A percentile compares a stretch with the other conserved stretches of the same genome.
Evolutionary conservation across 106 monocot species (phyloP).

Genomic region (Iris macrosiphon): DNA sequence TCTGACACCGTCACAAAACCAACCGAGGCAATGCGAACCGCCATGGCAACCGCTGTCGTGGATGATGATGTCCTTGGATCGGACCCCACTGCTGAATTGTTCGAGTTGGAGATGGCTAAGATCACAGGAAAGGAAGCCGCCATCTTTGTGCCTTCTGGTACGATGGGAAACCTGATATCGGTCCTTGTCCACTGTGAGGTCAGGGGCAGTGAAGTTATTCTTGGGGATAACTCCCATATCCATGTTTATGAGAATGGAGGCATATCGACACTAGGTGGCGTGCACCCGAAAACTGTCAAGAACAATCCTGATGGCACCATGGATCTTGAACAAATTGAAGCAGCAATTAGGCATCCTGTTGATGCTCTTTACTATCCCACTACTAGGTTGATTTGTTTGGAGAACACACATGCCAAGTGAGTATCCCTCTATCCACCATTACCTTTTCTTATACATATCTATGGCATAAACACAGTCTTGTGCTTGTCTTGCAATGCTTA

Average conservation of each 20-base stretch:
- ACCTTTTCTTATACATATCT: background rate
- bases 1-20: slow-evolving; percentile 83
- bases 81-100: slow-evolving; percentile 48
- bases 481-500: no score
- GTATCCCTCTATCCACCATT: background rate
- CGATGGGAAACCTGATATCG: slow-evolving; percentile 94
- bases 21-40: slow-evolving; percentile 51
- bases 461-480: no score
- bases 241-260: slow-evolving; percentile 97
- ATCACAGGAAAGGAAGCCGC: slow-evolving; percentile 76
- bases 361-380: slow-evolving; percentile 79
- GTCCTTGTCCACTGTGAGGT: slow-evolving; percentile 91
- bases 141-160: slow-evolving; percentile 92
- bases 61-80: slow-evolving; percentile 65
- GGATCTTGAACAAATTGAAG: slow-evolving; percentile 55
- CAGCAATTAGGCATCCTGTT: slow-evolving; percentile 54
- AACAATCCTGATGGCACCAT: slow-evolving; percentile 94
- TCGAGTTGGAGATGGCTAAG: slow-evolving; percentile 48
- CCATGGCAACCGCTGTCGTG: slow-evolving; percentile 65
- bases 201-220: slow-evolving; percentile 90
- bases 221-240: slow-evolving; percentile 87
- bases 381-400: slow-evolving; percentile 86
- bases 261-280: slow-evolving; percentile 79
- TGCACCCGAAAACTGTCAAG: slow-evolving; percentile 69
- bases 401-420: slow-evolving; percentile 98